phyloP scores from a whole-genome alignment of 176 grass and related monocot genomes.

The Oryza punctata region DNA sequence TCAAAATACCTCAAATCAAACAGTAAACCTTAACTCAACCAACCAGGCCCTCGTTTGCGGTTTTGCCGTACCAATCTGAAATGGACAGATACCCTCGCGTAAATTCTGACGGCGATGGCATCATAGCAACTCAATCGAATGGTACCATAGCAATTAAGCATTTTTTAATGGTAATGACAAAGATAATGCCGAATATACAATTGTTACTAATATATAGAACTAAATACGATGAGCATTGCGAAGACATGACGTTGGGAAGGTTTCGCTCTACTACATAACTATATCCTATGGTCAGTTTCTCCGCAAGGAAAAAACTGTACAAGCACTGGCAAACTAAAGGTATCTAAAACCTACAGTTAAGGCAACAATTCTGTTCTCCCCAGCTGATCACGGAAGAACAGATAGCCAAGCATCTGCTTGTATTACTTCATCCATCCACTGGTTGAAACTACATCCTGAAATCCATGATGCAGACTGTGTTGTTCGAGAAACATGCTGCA shows the following conservation, averaged over 20 bases:
- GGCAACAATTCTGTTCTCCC: neutral
- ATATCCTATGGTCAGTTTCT: slow-evolving; percentile 8
- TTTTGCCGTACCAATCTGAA: too few relatives aligned
- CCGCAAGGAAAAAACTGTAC: neutral
- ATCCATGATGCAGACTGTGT: slow-evolving; percentile 90
- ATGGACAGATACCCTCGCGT: too few relatives aligned
- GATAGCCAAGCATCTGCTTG: neutral
- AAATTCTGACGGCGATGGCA: too few relatives aligned
- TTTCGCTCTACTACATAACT: slow-evolving; percentile 4
- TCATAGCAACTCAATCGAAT: too few relatives aligned
- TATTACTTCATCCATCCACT: neutral
- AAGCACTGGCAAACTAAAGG: slow-evolving; percentile 7
- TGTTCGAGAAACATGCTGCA: slow-evolving; percentile 92
- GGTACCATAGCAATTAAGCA: too few relatives aligned
- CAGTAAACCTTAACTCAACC: too few relatives aligned
- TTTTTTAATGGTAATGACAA: too few relatives aligned
- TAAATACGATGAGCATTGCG: neutral
- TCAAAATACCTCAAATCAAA: too few relatives aligned
- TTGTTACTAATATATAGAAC: neutral
- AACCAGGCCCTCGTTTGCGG: too few relatives aligned
- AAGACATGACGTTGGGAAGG: neutral
- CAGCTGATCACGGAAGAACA: neutral
- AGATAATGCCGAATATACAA: neutral
- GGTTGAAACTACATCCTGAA: slow-evolving; percentile 67
- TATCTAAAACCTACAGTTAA: slow-evolving; percentile 4